Conservation (phyloP, 805 yeast species). For the Phaffomyces antillensis region DNA sequence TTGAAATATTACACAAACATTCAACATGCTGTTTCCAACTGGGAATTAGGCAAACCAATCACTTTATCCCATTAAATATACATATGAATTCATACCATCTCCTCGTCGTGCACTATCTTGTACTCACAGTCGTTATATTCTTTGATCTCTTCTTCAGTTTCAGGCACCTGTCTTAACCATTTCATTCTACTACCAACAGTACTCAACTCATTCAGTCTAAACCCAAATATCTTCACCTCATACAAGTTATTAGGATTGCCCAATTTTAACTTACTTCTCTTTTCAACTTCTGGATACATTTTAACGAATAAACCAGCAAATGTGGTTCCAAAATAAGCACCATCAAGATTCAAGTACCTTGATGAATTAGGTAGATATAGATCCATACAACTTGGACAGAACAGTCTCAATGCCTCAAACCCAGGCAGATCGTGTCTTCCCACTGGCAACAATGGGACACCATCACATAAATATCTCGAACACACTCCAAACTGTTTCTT, state of each 20-base stretch:
- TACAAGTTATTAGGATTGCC: slow-evolving; percentile 29
- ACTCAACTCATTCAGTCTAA: slow-evolving; percentile 67
- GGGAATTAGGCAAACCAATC: slow-evolving; percentile 68
- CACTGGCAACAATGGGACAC: slow-evolving; percentile 84
- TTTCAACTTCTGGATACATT: slow-evolving; percentile 85
- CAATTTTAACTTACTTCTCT: slow-evolving; percentile 35
- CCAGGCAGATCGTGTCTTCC: slow-evolving; percentile 91
- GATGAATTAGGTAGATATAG: slow-evolving; percentile 81
- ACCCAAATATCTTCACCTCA: slow-evolving; percentile 82
- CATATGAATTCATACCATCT: background rate
- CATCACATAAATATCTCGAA: slow-evolving; percentile 84
- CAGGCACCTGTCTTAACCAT: slow-evolving; percentile 84
- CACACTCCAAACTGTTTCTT: slow-evolving; percentile 85
- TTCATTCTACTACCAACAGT: slow-evolving; percentile 89
- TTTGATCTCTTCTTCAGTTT: slow-evolving; percentile 47
- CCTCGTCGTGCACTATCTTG: slow-evolving; percentile 40
- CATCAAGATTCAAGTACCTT: slow-evolving; percentile 85
- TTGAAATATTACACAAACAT: slow-evolving; percentile 83
- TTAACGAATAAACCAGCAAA: slow-evolving; percentile 90
- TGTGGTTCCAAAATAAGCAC: slow-evolving; percentile 94
- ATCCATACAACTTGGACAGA: slow-evolving; percentile 93
- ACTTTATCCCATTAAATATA: slow-evolving; percentile 51
- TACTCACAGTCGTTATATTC: slow-evolving; percentile 65
- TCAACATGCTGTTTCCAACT: slow-evolving; percentile 62
- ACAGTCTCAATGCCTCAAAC: slow-evolving; percentile 82